A percentile compares a stretch with the other conserved stretches of the same genome.
phyloP scores from a whole-genome alignment of 371 early-diverging fungal species.

The Nematocida sp. region DNA sequence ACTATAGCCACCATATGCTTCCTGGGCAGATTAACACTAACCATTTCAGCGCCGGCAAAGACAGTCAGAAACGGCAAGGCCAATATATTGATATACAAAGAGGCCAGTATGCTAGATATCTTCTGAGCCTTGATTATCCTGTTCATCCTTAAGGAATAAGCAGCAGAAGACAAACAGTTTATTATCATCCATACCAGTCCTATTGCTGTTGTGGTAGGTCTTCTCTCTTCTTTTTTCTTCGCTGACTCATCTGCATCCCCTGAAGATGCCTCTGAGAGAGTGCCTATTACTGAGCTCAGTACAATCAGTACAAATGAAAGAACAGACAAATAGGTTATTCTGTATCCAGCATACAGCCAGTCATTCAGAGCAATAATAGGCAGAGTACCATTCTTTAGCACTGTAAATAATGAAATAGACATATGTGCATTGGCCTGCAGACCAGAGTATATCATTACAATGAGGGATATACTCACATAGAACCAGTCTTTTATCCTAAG shows the following conservation, averaged over 20 bases:
- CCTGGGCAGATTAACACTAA: not conserved
- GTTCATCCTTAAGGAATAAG: conserved; percentile 80
- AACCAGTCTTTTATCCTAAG: conserved; percentile 70
- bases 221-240: not conserved
- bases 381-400: conserved; percentile 94
- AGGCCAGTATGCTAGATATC: conserved; percentile 65
- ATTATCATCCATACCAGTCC: conserved; percentile 76
- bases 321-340: conserved; percentile 69
- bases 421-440: conserved; percentile 81
- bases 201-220: not conserved
- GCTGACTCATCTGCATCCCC: not conserved
- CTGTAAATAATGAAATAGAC: conserved; percentile 76
- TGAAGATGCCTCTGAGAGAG: conserved; percentile 68
- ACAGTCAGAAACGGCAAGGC: conserved; percentile 74
- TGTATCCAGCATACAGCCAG: conserved; percentile 71
- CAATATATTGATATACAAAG: conserved; percentile 84
- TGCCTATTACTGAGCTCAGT: conserved; percentile 80
- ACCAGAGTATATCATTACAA: conserved; percentile 92
- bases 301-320: conserved; percentile 80
- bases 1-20: conserved; percentile 65
- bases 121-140: conserved; percentile 67
- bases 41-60: conserved; percentile 71
- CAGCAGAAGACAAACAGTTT: conserved; percentile 82
- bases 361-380: conserved; percentile 89
- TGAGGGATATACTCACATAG: conserved; percentile 74